Evolutionary conservation across 2,329 filamentous ascomycete genomes (phyloP).

Genomic region (Beauveria brongniartii): DNA sequence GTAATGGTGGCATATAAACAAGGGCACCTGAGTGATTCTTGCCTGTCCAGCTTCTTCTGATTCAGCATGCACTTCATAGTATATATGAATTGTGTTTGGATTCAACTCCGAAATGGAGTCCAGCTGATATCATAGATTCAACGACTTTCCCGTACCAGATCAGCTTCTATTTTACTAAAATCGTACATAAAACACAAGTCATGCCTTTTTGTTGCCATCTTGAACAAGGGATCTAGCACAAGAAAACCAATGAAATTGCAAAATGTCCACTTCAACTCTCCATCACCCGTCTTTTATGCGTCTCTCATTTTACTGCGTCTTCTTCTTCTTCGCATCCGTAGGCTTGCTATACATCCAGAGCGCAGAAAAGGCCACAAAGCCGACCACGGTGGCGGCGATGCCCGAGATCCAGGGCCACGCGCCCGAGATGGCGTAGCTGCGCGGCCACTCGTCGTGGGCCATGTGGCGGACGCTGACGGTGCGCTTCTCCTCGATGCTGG

Average conservation of each 20-base stretch:
- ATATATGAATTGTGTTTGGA: neutral
- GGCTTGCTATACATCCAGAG: constrained; percentile 74
- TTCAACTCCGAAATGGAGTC: neutral
- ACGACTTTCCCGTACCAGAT: neutral
- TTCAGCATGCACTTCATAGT: neutral
- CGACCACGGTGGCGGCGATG: constrained; percentile 72
- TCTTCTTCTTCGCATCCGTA: constrained; percentile 31
- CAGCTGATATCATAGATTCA: neutral
- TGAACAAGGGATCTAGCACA: neutral
- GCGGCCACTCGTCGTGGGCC: constrained; percentile 92
- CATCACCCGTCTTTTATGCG: neutral
- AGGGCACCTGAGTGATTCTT: no score
- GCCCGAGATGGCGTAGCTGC: constrained; percentile 80
- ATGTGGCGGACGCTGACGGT: constrained; percentile 94
- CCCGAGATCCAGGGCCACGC: constrained; percentile 94
- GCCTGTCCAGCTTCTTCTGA: neutral
- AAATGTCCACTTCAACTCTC: constrained; percentile 12
- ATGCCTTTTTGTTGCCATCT: neutral
- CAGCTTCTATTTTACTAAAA: neutral
- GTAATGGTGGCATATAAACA: no score
- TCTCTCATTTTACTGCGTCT: constrained; percentile 31
- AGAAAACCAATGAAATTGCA: neutral
- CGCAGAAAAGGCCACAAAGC: constrained; percentile 77
- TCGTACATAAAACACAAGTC: constrained; percentile 3
- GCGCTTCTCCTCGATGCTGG: constrained; percentile 83